These are phyloP conservation scores for Schizothecium vesticola DNA, from an alignment of 495 filamentous ascomycete species.

Conservation along the genomic window DNA sequence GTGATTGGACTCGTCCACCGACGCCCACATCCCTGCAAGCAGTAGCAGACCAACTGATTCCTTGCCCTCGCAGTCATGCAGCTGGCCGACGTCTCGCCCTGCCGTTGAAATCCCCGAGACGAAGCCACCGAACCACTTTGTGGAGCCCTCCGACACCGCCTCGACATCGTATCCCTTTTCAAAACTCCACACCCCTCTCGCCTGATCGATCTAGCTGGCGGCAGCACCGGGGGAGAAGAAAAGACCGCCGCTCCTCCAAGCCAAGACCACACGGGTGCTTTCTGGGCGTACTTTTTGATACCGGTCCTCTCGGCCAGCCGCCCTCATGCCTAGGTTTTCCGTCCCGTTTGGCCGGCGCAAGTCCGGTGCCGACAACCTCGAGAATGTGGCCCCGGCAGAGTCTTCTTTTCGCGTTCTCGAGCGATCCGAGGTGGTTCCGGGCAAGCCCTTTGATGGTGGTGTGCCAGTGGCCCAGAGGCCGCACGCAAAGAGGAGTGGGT, in stretches of 20 bases:
- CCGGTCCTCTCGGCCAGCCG: constrained; percentile 13
- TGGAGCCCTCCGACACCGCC: constrained; percentile 4
- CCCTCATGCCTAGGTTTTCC: constrained; percentile 51
- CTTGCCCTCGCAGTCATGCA: constrained; percentile 18
- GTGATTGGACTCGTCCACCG: constrained; percentile 1
- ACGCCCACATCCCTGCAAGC: constrained; percentile 8
- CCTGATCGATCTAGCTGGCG: not conserved
- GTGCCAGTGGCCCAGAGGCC: constrained; percentile 27
- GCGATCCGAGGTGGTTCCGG: constrained; percentile 32
- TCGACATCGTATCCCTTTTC: not conserved
- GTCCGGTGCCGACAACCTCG: constrained; percentile 45
- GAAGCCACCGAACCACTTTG: not conserved
- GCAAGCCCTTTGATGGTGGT: constrained; percentile 41
- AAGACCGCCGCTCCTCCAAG: not conserved
- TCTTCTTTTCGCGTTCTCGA: constrained; percentile 48
- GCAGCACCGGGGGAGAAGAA: not conserved
- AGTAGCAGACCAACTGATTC: constrained; percentile 11
- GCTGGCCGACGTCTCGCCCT: constrained; percentile 16
- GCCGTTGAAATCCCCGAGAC: constrained; percentile 9
- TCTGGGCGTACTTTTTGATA: not conserved
- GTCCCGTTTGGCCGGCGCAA: constrained; percentile 47
- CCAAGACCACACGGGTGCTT: not conserved
- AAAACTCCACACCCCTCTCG: not conserved
- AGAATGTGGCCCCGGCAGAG: constrained; percentile 37
- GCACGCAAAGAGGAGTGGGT: constrained; percentile 22